Percentiles rank a stretch among this genome's conserved stretches.
Evolutionary conservation across 1,284 basidiomycete species (phyloP).

Genomic region (Erythrobasidium hasegawianum): DNA sequence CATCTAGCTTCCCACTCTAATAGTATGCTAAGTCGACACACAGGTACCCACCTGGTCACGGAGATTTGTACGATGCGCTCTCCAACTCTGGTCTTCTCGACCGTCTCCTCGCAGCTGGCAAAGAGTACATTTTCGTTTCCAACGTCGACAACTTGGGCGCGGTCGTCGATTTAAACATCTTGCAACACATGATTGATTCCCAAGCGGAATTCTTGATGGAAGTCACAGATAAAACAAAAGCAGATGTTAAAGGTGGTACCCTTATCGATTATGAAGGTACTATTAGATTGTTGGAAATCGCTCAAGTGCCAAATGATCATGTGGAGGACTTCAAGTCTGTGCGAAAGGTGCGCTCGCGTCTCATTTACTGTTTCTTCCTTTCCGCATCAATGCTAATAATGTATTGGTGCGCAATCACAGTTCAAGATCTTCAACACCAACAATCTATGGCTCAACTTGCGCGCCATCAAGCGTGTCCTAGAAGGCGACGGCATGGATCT

Average conservation of each 20-base stretch:
- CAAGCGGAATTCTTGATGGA: constrained; percentile 94
- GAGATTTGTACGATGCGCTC: constrained; percentile 90
- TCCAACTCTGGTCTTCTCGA: constrained; percentile 94
- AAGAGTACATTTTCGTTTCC: constrained; percentile 98
- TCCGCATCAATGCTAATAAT: neutral
- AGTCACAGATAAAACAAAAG: constrained; percentile 99
- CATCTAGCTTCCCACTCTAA: too few species aligned
- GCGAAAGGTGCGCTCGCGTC: constrained; percentile 52
- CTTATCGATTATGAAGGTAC: constrained; percentile 65
- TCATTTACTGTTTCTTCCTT: neutral
- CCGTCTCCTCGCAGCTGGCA: constrained; percentile 88
- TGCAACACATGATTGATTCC: constrained; percentile 85
- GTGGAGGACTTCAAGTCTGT: constrained; percentile 96
- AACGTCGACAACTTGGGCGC: constrained; percentile 99
- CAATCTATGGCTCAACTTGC: constrained; percentile 94
- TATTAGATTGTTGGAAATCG: constrained; percentile 93
- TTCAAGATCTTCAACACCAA: constrained; percentile 76
- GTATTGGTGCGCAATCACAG: neutral
- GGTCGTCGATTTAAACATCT: constrained; percentile 79
- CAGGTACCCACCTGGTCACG: constrained; percentile 92
- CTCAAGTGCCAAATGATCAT: constrained; percentile 96
- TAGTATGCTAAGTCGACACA: too few species aligned
- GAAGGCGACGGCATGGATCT: constrained; percentile 75
- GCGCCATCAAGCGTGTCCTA: constrained; percentile 89
- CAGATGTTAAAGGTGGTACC: constrained; percentile 99